These are phyloP conservation scores for Aspergillus saccharolyticus DNA, from an alignment of 495 filamentous ascomycete genomes.

Conservation along the genomic window DNA sequence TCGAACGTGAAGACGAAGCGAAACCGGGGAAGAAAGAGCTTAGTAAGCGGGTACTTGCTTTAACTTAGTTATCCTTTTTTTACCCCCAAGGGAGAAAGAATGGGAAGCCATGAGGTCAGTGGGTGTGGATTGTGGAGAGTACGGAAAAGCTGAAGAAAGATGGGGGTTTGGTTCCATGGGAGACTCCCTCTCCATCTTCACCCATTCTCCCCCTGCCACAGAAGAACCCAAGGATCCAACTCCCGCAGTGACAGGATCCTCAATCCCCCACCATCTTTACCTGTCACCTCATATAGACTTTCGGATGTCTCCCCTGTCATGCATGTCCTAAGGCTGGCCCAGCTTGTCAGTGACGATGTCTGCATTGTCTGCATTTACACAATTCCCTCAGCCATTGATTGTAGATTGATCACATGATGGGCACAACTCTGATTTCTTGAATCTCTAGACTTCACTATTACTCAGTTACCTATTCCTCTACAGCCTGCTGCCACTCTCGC, in stretches of 20 bases:
- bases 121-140: neutral
- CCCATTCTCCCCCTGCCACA: neutral
- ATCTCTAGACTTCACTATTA: too few species aligned
- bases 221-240: too few species aligned
- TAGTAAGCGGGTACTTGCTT: neutral
- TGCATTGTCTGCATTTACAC: too few species aligned
- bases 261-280: neutral
- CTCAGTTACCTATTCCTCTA: conserved; percentile 15
- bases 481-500: conserved; percentile 25
- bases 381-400: too few species aligned
- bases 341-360: too few species aligned
- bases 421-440: too few species aligned
- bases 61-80: too few species aligned
- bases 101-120: neutral
- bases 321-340: too few species aligned
- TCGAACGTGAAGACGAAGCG: neutral
- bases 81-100: neutral
- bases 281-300: neutral
- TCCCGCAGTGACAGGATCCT: too few species aligned
- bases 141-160: neutral
- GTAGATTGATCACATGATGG: too few species aligned
- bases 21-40: neutral
- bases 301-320: neutral
- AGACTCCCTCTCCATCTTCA: neutral
- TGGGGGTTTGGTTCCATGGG: neutral